Evolutionary conservation across 441 rosid genomes (phyloP).

Genomic region (Gossypium gossypioides): DNA sequence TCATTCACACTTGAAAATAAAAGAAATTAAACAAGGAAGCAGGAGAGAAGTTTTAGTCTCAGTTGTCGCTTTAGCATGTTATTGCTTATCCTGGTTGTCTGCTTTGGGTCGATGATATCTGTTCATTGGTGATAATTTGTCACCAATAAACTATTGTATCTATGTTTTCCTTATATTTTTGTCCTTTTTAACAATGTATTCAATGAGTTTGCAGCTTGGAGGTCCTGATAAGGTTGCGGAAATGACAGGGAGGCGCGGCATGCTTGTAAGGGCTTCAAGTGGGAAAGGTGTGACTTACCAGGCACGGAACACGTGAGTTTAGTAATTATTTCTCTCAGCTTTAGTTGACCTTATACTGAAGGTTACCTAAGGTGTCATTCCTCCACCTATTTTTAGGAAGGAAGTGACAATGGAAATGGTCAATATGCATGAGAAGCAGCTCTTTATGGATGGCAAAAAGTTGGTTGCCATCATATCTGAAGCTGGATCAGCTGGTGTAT

Average conservation of each 20-base stretch:
- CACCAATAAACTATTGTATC: not conserved
- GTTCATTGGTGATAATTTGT: not conserved
- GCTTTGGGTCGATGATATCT: not conserved
- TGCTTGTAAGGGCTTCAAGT: conserved; percentile 89
- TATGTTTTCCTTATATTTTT: not conserved
- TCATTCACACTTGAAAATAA: not conserved
- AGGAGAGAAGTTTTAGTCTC: not conserved
- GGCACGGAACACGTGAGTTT: conserved; percentile 87
- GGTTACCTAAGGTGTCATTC: conserved; percentile 22
- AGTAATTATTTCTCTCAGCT: conserved; percentile 9
- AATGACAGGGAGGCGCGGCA: conserved; percentile 97
- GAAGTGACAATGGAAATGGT: conserved; percentile 98
- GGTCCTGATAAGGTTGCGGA: conserved; percentile 98
- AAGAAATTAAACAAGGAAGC: not conserved
- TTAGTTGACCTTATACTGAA: conserved; percentile 14
- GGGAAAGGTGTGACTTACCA: conserved; percentile 99
- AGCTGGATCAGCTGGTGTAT: conserved; percentile 99
- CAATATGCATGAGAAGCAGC: conserved; percentile 97
- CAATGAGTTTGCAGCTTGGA: conserved; percentile 64
- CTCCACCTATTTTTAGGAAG: conserved; percentile 46
- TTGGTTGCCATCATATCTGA: conserved; percentile 94
- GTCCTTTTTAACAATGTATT: conserved; percentile 13
- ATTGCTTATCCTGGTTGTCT: not conserved
- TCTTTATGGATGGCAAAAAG: conserved; percentile 96
- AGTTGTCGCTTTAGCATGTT: not conserved